Evolutionary conservation across 768 basidiomycete species (phyloP), one percentile per base, ranked within the genome.

Genomic region (Pleurotus pulmonarius): DNA sequence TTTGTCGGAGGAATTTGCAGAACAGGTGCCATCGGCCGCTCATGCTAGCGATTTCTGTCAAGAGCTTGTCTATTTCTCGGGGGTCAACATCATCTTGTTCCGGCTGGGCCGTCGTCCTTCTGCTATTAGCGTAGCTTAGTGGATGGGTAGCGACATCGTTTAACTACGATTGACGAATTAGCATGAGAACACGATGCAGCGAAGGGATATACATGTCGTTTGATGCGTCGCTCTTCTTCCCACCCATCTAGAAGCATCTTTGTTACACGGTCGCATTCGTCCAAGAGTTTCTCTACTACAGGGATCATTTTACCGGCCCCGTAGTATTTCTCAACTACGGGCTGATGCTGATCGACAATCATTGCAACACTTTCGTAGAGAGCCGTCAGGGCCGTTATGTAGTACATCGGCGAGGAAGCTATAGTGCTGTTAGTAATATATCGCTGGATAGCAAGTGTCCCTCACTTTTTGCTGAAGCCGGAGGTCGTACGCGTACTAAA

Each of bases 261-360:
- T 0, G 92, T 86, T 15, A 96, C 89, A 29, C 86, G 78, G 69
- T 98, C 96, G 54, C 90, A 91, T 67, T 98, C 95, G 56, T 86
- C 82, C 47, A 97, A 70, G 6, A 99, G 75, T 43, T 86, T 79
- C 20, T 79, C 73, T 2, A 94, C 82, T 11, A 96, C 93, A 37
- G 72, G 80, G 41, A 78, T 73, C 96, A 98, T 98, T 68, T 89
- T 88, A 0, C 93, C 90, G 7, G 69, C 63, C 0, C 97, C 97
- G 64, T 99, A 99, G 71, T 99, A 98, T 72, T 97, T 98, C 67
- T 98, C 96, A 1, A 99, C 95, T 4, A 99, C 85, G 2, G 94
- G 92, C 62, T 97, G 96, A 66, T 99, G 97, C 65, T 99, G 97
- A 64, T 96, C 94, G 18, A 99, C 87, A 60, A 99, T 94, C 77